Base-by-base conservation (phyloP, 495 filamentous ascomycete genomes). In the Usnea hakonensis region DNA sequence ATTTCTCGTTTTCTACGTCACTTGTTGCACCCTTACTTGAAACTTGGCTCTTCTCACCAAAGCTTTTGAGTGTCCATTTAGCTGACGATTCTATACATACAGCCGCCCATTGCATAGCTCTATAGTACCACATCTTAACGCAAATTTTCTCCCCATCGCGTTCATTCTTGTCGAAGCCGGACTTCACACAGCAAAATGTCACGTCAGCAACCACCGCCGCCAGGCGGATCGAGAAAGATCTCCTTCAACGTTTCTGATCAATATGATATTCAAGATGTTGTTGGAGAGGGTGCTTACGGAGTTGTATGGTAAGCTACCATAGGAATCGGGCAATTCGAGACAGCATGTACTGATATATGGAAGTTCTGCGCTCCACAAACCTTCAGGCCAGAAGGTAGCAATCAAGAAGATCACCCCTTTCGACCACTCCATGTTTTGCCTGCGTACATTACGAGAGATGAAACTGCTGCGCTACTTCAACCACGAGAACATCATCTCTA, bases 341-440 rank as follows among this genome's bases (percentile, higher is more conserved):
- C 14, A 44, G 33, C 50, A 38, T 9, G 43, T 62, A 48, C 64
- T 76, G 67, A 73, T 38, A 16, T 10, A 21, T 62, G 64, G n/a
- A 66, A 96, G 92, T 78, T 99, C 95, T 55, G 95, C 95, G 33
- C 86, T 97, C 64, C 95, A 99, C 79, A 97, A 97, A 79, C 95
- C 95, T 7, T 97, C 95, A 4, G 87, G 91, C 65, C 95, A 99
- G 77, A 97, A 97, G 78, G 95, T 99, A 56, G 95, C 95, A 35
- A 99, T 99, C 79, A 99, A 99, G 81, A 99, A 99, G 83, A 99
- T 99, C 69, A 97, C 92, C 2, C 95, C 94, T 1, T 97, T 97
- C 77, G 94, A 98, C 67, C 93, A 97, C 72, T 96, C 91, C 69
- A 97, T 97, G 93, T 98, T 98, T 81, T 97, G 94, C 73, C 78